These are phyloP conservation scores for Melampsora americana DNA, from an alignment of 1,284 basidiomycete genomes.

Conservation along the genomic window DNA sequence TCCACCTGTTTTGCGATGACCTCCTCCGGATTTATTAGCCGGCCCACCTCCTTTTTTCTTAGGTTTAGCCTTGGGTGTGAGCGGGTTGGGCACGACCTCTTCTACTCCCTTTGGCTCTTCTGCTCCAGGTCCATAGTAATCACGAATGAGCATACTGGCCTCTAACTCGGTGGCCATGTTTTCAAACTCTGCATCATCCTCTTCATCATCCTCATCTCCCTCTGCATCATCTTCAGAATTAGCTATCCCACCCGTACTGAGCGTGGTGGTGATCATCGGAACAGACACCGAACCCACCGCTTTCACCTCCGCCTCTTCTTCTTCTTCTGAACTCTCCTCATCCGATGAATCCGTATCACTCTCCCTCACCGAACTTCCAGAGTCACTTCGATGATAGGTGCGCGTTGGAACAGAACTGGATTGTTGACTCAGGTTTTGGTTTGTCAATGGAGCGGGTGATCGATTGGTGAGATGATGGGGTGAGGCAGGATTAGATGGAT, in stretches of 20 bases:
- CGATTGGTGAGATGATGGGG: constrained; percentile 18
- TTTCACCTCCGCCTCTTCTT: constrained; percentile 25
- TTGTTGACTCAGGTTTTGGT: background rate
- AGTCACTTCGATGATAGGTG: constrained; percentile 35
- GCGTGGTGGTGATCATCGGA: background rate
- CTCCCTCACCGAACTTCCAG: constrained; percentile 36
- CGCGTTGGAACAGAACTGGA: constrained; percentile 14
- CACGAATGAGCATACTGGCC: constrained; percentile 34
- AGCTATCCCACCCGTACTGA: background rate
- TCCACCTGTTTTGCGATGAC: background rate
- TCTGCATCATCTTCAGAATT: constrained; percentile 29
- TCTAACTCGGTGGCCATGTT: constrained; percentile 34
- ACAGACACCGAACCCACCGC: too few species aligned
- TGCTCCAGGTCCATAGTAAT: constrained; percentile 11
- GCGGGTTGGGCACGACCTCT: background rate
- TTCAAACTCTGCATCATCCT: constrained; percentile 22
- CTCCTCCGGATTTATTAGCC: background rate
- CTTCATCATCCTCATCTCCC: constrained; percentile 30
- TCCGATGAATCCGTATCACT: constrained; percentile 35
- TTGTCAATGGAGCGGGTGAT: constrained; percentile 25
- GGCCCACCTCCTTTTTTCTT: background rate
- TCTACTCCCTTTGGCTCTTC: background rate
- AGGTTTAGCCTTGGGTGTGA: background rate
- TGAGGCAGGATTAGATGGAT: constrained; percentile 17
- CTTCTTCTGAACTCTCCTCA: constrained; percentile 3